Percentiles rank a stretch among this genome's conserved stretches.
Conservation (phyloP, 2,329 filamentous ascomycete species). For the Xylaria arbuscula region DNA sequence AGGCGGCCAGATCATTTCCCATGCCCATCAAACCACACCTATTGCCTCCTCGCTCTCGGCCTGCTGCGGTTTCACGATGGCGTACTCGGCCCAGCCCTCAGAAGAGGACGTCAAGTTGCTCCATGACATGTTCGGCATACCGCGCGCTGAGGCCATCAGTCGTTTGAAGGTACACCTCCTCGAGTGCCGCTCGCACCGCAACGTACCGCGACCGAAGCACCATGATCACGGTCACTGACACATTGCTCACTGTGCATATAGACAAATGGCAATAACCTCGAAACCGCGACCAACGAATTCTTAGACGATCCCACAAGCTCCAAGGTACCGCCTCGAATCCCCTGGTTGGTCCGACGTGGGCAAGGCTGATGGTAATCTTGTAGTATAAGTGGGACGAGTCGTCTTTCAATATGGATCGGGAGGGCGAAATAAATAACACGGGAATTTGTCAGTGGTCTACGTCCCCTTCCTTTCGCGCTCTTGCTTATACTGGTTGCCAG, state of each 20-base stretch:
- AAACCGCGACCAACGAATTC: slow-evolving; percentile 63
- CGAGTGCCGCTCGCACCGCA: slow-evolving; percentile 14
- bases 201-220: slow-evolving; percentile 25
- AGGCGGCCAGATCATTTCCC: slow-evolving; percentile 20
- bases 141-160: slow-evolving; percentile 42
- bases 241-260: slow-evolving; percentile 38
- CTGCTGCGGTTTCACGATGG: slow-evolving; percentile 41
- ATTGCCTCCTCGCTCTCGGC: slow-evolving; percentile 5
- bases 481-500: slow-evolving; percentile 48
- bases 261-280: slow-evolving; percentile 59
- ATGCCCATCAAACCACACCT: slow-evolving; percentile 29
- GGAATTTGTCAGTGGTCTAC: slow-evolving; percentile 57
- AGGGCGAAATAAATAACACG: slow-evolving; percentile 58
- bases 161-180: slow-evolving; percentile 45
- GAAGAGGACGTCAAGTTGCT: slow-evolving; percentile 40
- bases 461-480: background rate
- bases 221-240: slow-evolving; percentile 19
- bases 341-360: background rate
- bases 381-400: slow-evolving; percentile 68
- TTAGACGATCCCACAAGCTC: slow-evolving; percentile 58
- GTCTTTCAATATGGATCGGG: slow-evolving; percentile 63
- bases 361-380: slow-evolving; percentile 34
- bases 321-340: slow-evolving; percentile 51
- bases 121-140: slow-evolving; percentile 39
- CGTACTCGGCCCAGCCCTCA: slow-evolving; percentile 36